Conservation (phyloP, 2,329 filamentous ascomycete genomes). For the Torrubiella hemipterigena region DNA sequence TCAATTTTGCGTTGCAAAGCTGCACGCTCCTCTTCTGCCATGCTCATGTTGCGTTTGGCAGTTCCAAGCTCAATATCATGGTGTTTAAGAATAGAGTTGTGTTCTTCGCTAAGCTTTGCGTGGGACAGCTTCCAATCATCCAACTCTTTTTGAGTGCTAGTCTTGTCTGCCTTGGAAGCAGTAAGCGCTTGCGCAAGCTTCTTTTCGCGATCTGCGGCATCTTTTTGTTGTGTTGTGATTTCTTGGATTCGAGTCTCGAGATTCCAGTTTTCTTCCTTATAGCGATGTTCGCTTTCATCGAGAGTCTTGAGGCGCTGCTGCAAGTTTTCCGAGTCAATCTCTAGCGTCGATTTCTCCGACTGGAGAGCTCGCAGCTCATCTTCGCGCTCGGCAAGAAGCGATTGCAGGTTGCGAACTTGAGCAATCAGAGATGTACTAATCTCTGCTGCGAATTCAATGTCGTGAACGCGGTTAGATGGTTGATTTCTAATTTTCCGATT, state of each 20-base stretch:
- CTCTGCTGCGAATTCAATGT: conserved; percentile 97
- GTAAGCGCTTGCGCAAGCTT: conserved; percentile 65
- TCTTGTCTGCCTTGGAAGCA: conserved; percentile 62
- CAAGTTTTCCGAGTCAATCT: conserved; percentile 70
- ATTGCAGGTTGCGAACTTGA: conserved; percentile 87
- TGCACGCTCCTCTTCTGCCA: conserved; percentile 68
- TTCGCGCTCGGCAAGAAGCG: conserved; percentile 74
- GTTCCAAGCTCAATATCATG: conserved; percentile 82
- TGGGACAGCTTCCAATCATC: conserved; percentile 79
- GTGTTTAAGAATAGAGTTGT: conserved; percentile 63
- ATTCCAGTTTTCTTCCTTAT: conserved; percentile 98
- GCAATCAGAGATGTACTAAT: conserved; percentile 89
- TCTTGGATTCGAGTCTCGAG: conserved; percentile 89
- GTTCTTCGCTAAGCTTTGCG: conserved; percentile 70
- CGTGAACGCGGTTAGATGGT: conserved; percentile 75
- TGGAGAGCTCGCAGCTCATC: conserved; percentile 68
- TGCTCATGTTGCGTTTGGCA: conserved; percentile 66
- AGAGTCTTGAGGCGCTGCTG: conserved; percentile 69
- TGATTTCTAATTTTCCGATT: conserved; percentile 86
- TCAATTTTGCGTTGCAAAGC: conserved; percentile 75
- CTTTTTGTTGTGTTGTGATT: conserved; percentile 58
- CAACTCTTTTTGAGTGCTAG: conserved; percentile 66
- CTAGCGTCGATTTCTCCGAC: conserved; percentile 64
- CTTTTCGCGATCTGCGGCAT: conserved; percentile 71
- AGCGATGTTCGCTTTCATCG: conserved; percentile 88